phyloP scores from a whole-genome alignment of 1,284 basidiomycete species.

The Meripilus lineatus region DNA sequence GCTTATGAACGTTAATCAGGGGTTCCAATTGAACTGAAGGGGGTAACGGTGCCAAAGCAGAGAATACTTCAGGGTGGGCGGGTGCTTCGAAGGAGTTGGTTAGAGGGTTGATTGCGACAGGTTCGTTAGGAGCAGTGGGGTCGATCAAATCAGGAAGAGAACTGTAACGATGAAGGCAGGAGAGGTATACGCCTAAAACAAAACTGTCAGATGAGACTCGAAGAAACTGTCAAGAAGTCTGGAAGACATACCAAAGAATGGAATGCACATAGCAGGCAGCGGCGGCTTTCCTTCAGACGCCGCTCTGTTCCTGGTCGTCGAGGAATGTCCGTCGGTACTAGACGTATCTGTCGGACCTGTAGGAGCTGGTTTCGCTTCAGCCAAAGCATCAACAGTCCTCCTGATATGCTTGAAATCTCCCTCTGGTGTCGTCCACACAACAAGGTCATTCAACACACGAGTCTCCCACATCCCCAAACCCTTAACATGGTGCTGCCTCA shows the following conservation, averaged over 20 bases:
- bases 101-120: constrained; percentile 57
- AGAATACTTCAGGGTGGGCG: constrained; percentile 73
- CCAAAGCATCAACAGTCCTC: constrained; percentile 57
- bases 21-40: constrained; percentile 76
- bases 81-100: constrained; percentile 62
- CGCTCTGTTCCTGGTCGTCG: constrained; percentile 36
- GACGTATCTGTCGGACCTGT: constrained; percentile 47
- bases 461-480: constrained; percentile 66
- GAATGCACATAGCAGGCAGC: constrained; percentile 54
- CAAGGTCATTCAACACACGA: constrained; percentile 74
- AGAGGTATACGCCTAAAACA: constrained; percentile 66
- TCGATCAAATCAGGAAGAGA: constrained; percentile 79
- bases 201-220: constrained; percentile 3
- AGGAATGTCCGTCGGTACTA: constrained; percentile 37
- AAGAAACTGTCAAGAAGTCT: not conserved
- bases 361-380: constrained; percentile 58
- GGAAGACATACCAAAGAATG: constrained; percentile 70
- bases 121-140: constrained; percentile 69
- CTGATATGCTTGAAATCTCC: constrained; percentile 79
- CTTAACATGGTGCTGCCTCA: constrained; percentile 64
- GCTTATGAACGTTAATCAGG: constrained; percentile 85
- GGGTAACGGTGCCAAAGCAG: constrained; percentile 64
- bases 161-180: constrained; percentile 62
- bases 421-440: constrained; percentile 58
- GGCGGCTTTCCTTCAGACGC: constrained; percentile 39